These are phyloP conservation scores for Lodderomyces metapsilosis DNA, from an alignment of 1,139 yeast species.

Conservation along the genomic window DNA sequence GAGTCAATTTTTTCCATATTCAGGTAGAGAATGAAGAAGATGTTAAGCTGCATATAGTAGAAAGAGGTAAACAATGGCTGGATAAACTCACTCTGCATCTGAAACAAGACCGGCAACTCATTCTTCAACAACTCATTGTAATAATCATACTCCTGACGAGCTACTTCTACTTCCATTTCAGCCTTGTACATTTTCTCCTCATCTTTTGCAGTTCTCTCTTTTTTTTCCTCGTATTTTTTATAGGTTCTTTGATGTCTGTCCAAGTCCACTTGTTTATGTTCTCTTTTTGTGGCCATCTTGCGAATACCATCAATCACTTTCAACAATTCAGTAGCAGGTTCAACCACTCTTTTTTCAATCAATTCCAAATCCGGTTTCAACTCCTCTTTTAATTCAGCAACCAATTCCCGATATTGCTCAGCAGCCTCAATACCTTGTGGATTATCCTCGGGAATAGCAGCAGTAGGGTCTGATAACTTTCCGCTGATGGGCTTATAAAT, in stretches of 20 bases:
- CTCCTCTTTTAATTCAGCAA: conserved; percentile 78
- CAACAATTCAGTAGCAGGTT: conserved; percentile 89
- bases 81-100: conserved; percentile 87
- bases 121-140: conserved; percentile 90
- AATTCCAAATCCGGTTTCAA: conserved; percentile 91
- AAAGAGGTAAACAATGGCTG: conserved; percentile 90
- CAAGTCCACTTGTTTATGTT: conserved; percentile 90
- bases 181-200: conserved; percentile 87
- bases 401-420: conserved; percentile 86
- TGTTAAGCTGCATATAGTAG: conserved; percentile 96
- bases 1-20: too few relatives aligned
- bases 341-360: conserved; percentile 84
- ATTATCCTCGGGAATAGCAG: conserved; percentile 84
- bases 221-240: conserved; percentile 74
- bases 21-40: conserved; percentile 86
- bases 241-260: conserved; percentile 77
- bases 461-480: conserved; percentile 82
- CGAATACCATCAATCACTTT: conserved; percentile 78
- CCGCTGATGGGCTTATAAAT: conserved; percentile 96
- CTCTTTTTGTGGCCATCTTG: conserved; percentile 93
- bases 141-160: conserved; percentile 94
- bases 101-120: conserved; percentile 84
- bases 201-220: conserved; percentile 80
- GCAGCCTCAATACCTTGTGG: conserved; percentile 96
- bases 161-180: conserved; percentile 85